Evolutionary conservation across 192 early-diverging fungal species (phyloP), one percentile per base, ranked within the genome.

Genomic region (Gorgonomyces haynaldii): DNA sequence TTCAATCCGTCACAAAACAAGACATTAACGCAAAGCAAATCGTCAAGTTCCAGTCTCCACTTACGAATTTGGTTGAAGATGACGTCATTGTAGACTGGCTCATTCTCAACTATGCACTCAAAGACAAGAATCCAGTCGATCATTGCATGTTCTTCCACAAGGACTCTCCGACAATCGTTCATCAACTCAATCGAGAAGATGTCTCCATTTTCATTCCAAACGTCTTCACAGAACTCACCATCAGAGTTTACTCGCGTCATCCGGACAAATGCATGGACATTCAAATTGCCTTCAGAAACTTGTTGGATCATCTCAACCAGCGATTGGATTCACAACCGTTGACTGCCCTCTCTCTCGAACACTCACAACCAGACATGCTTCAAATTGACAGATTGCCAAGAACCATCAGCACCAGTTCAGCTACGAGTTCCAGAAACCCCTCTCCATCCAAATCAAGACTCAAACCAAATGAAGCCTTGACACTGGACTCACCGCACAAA

Each of bases 91-190:
- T 89, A 2, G 67, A 86, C 31, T 74, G 71, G 41, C 37, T 74
- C 5, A 79, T 70, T 17, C 74, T 91, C 16, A 81, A 86, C 54
- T 92, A 85, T 60, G 86, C 85, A n/a, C 83, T 88, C 78, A 74
- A 80, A 42, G 77, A 80, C 36, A 59, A 76, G 22, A 92, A 97
- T 48, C 93, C 93, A 0, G 82, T 96, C 5, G 87, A 96, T 47
- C 59, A 57, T 23, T 71, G 91, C 48, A 66, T 68, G 27, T 96
- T 96, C 49, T 91, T 75, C 62, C 78, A 67, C 20, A 89, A 91
- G 52, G n/a, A n/a, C n/a, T n/a, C n/a, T 76, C 59, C 54, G 64
- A 69, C 40, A 57, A 41, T 37, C 25, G 22, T 29, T n/a, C 30
- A 32, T 42, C 19, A 28, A 50, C 15, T 32, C 15, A 10, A 31